Percentiles rank a stretch among this genome's conserved stretches.
phyloP scores from a whole-genome alignment of 2,329 filamentous ascomycete genomes.

The Aspergillus sp. region DNA sequence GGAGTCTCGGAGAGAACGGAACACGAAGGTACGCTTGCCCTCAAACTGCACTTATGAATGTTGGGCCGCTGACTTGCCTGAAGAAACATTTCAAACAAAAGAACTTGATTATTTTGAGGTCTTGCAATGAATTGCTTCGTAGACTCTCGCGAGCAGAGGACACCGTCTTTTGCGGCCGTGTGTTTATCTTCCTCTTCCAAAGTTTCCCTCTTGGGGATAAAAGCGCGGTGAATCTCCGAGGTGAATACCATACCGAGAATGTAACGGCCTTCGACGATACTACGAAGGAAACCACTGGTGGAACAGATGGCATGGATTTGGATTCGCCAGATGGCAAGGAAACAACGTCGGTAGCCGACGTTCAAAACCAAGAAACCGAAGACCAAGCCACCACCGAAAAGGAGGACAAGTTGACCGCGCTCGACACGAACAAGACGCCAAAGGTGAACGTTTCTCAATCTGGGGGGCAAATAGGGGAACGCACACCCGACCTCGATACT shows the following conservation, averaged over 20 bases:
- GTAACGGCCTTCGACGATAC: constrained; percentile 77
- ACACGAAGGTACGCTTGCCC: constrained; percentile 64
- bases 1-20: constrained; percentile 85
- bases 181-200: constrained; percentile 98
- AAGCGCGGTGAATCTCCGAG: constrained; percentile 93
- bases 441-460: constrained; percentile 26
- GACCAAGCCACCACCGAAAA: constrained; percentile 18
- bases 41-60: neutral
- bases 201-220: constrained; percentile 95
- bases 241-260: constrained; percentile 95
- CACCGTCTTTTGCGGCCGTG: constrained; percentile 92
- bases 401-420: constrained; percentile 16
- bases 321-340: constrained; percentile 52
- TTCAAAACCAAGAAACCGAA: constrained; percentile 30
- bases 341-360: constrained; percentile 32
- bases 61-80: constrained; percentile 20
- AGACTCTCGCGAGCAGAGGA: constrained; percentile 94
- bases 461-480: constrained; percentile 22
- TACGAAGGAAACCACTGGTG: constrained; percentile 34
- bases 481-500: constrained; percentile 64
- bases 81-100: constrained; percentile 75
- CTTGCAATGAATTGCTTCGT: constrained; percentile 92
- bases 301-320: constrained; percentile 64
- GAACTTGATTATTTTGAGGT: constrained; percentile 83
- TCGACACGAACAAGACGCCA: constrained; percentile 21